Percentiles rank a stretch among this genome's conserved stretches.
These are phyloP conservation scores for Zymoseptoria tritici DNA, from an alignment of 2,329 filamentous ascomycete species.

Conservation along the genomic window DNA sequence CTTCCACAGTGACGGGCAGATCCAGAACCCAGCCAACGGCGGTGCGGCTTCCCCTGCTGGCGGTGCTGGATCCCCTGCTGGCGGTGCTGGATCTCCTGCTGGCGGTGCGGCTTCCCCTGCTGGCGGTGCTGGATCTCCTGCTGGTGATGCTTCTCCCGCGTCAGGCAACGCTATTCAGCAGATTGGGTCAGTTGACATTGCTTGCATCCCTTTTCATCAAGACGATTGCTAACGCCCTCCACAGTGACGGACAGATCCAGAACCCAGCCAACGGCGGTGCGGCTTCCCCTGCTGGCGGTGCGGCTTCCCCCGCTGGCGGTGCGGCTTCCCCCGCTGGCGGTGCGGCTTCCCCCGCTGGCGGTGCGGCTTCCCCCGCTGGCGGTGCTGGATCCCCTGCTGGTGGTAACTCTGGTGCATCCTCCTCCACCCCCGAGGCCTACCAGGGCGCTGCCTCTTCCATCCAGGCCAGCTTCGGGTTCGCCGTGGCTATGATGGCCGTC, in stretches of 20 bases:
- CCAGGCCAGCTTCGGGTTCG: constrained; percentile 33
- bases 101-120: no score
- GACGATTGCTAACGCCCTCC: not conserved
- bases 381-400: not conserved
- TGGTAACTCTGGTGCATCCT: not conserved
- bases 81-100: no score
- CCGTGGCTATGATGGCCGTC: constrained; percentile 34
- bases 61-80: no score
- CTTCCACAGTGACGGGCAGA: not conserved
- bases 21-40: not conserved
- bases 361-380: no score
- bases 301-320: not conserved
- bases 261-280: not conserved
- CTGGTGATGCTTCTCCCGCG: no score
- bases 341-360: not conserved
- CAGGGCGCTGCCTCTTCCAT: constrained; percentile 20
- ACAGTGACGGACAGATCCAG: not conserved
- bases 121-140: not conserved
- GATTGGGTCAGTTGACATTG: not conserved
- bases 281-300: no score
- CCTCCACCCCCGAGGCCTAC: constrained; percentile 8
- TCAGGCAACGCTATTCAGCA: not conserved
- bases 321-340: no score
- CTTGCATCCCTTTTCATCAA: not conserved
- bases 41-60: no score